phyloP scores from a whole-genome alignment of 2,329 filamentous ascomycete species.

The Cladorrhinum sp. region DNA sequence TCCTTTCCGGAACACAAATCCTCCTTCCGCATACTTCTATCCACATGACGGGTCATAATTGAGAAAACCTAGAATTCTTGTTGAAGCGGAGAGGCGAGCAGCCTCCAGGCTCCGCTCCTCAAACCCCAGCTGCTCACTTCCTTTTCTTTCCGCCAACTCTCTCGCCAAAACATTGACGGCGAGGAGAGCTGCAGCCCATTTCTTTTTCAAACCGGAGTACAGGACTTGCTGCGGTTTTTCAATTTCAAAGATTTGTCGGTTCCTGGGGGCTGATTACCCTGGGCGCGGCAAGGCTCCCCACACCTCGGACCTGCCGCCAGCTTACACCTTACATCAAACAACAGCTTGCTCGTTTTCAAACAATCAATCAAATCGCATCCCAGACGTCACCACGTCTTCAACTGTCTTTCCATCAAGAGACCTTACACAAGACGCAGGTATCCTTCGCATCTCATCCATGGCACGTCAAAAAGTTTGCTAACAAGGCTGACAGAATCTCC shows the following conservation, averaged over 20 bases:
- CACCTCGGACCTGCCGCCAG: background rate
- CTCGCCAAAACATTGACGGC: background rate
- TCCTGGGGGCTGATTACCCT: background rate
- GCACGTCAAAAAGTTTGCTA: background rate
- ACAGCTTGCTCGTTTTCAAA: background rate
- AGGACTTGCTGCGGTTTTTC: background rate
- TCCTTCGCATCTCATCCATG: background rate
- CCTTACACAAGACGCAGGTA: background rate
- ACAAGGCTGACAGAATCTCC: background rate
- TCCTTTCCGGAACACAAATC: too few species aligned
- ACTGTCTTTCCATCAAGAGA: background rate
- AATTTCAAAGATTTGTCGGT: background rate
- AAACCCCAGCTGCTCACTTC: background rate
- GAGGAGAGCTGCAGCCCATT: background rate
- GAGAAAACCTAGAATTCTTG: background rate
- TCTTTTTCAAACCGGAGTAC: background rate
- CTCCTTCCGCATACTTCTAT: too few species aligned
- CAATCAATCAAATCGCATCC: background rate
- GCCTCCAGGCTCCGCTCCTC: background rate
- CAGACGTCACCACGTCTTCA: background rate
- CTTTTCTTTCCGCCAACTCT: background rate
- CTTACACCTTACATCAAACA: background rate
- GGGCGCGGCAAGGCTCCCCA: background rate
- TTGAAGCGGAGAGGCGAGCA: background rate
- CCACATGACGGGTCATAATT: background rate